Evolutionary conservation across 2,329 filamentous ascomycete species (phyloP).

Genomic region (Sporothrix pallida): DNA sequence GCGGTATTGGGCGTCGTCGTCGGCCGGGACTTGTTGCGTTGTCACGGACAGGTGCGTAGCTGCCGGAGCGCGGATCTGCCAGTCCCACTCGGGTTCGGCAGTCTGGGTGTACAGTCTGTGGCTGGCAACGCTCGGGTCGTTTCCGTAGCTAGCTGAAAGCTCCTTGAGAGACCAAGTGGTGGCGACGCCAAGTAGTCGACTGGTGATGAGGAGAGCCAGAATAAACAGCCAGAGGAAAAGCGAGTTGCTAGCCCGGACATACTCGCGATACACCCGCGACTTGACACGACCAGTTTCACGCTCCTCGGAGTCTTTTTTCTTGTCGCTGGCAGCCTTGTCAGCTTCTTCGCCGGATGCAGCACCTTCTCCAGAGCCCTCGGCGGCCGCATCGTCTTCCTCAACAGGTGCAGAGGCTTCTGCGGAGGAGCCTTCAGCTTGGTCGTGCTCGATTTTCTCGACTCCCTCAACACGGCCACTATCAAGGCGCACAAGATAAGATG

Average conservation of each 20-base stretch:
- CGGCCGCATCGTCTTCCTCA: slow-evolving; percentile 30
- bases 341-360: slow-evolving; percentile 21
- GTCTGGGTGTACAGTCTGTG: slow-evolving; percentile 33
- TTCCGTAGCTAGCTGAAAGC: slow-evolving; percentile 42
- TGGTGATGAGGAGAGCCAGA: slow-evolving; percentile 40
- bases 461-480: slow-evolving; percentile 41
- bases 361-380: not conserved
- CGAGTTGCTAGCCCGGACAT: slow-evolving; percentile 44
- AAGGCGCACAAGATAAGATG: slow-evolving; percentile 44
- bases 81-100: slow-evolving; percentile 31
- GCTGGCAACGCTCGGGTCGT: slow-evolving; percentile 27
- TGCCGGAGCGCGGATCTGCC: not conserved
- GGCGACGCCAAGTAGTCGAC: slow-evolving; percentile 41
- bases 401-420: slow-evolving; percentile 30
- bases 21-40: not conserved
- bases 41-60: not conserved
- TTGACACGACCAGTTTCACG: slow-evolving; percentile 46
- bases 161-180: slow-evolving; percentile 47
- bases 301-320: slow-evolving; percentile 40
- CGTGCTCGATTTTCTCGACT: slow-evolving; percentile 37
- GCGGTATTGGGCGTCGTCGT: slow-evolving; percentile 34
- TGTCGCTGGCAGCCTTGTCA: slow-evolving; percentile 7
- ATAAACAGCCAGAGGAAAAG: slow-evolving; percentile 41
- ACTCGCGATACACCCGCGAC: slow-evolving; percentile 45
- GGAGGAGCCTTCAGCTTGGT: slow-evolving; percentile 28